A percentile compares a stretch with the other conserved stretches of the same genome.
phyloP scores from a whole-genome alignment of 176 grass and related monocot genomes.

The Lolium rigidum region DNA sequence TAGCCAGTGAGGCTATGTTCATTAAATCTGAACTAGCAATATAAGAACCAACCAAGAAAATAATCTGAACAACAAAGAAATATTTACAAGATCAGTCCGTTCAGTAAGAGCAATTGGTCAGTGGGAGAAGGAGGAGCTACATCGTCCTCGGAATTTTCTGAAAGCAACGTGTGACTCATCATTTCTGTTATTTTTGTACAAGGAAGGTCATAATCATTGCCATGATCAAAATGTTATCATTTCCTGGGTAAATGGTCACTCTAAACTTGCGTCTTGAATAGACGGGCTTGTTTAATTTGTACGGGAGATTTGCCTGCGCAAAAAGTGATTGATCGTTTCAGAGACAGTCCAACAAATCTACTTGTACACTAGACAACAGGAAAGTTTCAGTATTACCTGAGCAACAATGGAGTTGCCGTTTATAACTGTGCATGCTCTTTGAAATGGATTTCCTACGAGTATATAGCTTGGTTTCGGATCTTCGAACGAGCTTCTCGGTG shows the following conservation, averaged over 20 bases:
- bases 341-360: not conserved
- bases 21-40: not conserved
- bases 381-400: constrained; percentile 60
- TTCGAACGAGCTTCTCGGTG: constrained; percentile 43
- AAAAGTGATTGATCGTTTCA: constrained; percentile 21
- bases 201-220: constrained; percentile 80
- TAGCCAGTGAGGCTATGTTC: no score
- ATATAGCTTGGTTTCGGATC: constrained; percentile 66
- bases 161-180: not conserved
- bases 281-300: constrained; percentile 79
- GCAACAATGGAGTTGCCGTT: constrained; percentile 68
- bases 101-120: constrained; percentile 29
- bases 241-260: constrained; percentile 90
- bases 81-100: constrained; percentile 10
- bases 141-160: constrained; percentile 25
- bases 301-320: constrained; percentile 84
- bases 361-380: not conserved
- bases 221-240: constrained; percentile 71
- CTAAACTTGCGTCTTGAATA: constrained; percentile 87
- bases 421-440: constrained; percentile 86
- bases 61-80: not conserved
- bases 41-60: not conserved
- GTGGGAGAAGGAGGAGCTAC: constrained; percentile 17
- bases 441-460: constrained; percentile 71
- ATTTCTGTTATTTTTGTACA: constrained; percentile 43